These are phyloP conservation scores for Coniochaeta ligniaria DNA, from an alignment of 2,329 filamentous ascomycete species.

Conservation along the genomic window DNA sequence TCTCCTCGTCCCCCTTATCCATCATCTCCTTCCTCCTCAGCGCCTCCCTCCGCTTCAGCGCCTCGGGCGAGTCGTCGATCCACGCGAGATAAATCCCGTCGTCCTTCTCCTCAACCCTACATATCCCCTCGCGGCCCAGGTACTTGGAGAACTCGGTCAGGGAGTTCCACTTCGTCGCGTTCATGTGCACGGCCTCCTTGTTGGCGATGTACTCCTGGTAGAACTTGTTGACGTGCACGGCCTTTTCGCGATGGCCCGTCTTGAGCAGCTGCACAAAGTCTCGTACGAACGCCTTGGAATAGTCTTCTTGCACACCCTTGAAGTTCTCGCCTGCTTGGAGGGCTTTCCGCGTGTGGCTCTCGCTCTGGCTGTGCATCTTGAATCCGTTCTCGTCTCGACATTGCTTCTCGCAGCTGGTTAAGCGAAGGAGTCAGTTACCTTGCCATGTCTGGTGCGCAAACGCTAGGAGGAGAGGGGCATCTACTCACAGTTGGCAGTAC, in stretches of 20 bases:
- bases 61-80: slow-evolving; percentile 88
- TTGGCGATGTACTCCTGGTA: slow-evolving; percentile 91
- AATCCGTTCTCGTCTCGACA: slow-evolving; percentile 81
- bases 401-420: slow-evolving; percentile 22
- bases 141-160: slow-evolving; percentile 87
- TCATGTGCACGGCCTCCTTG: slow-evolving; percentile 89
- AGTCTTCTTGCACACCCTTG: slow-evolving; percentile 77
- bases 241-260: slow-evolving; percentile 86
- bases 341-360: slow-evolving; percentile 87
- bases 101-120: slow-evolving; percentile 79
- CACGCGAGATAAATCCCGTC: slow-evolving; percentile 83
- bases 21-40: slow-evolving; percentile 76
- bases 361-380: slow-evolving; percentile 79
- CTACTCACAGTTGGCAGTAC: slow-evolving; percentile 80
- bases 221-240: slow-evolving; percentile 82
- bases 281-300: slow-evolving; percentile 69
- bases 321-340: slow-evolving; percentile 81
- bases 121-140: slow-evolving; percentile 79
- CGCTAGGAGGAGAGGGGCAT: neutral
- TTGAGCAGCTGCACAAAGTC: slow-evolving; percentile 73
- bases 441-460: no score
- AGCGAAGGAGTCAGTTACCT: neutral
- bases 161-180: slow-evolving; percentile 80
- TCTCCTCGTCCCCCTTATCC: slow-evolving; percentile 84
- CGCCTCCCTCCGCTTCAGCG: slow-evolving; percentile 71